These are phyloP conservation scores for Isabelozyma heimii DNA, from an alignment of 805 yeast species.

Conservation along the genomic window DNA sequence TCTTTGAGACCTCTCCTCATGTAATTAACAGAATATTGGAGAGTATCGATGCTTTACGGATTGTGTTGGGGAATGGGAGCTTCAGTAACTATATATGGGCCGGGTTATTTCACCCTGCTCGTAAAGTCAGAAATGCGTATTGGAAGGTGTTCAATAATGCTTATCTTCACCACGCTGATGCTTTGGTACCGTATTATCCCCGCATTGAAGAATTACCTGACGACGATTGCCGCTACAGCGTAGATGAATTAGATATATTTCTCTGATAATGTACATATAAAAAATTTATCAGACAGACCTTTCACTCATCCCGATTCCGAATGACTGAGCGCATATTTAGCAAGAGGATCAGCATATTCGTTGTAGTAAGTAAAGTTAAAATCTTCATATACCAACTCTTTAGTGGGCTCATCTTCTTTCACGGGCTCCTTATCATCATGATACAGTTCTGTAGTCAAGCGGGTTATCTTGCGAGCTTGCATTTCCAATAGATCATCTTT, in stretches of 20 bases:
- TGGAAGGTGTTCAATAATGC: conserved; percentile 82
- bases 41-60: conserved; percentile 69
- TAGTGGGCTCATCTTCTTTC: not conserved
- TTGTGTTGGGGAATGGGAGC: conserved; percentile 73
- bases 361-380: not conserved
- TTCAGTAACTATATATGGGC: conserved; percentile 76
- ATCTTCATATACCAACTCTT: not conserved
- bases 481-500: conserved; percentile 46
- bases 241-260: conserved; percentile 53
- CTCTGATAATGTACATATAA: conserved; percentile 13
- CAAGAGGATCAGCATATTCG: not conserved
- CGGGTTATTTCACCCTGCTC: conserved; percentile 92
- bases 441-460: conserved; percentile 40
- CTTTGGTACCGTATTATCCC: conserved; percentile 84
- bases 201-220: conserved; percentile 32
- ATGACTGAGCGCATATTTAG: too few species aligned
- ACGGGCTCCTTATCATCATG: conserved; percentile 23
- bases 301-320: too few species aligned
- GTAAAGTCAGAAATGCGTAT: conserved; percentile 77
- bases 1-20: conserved; percentile 94
- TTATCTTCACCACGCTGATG: conserved; percentile 69
- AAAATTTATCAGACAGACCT: too few species aligned
- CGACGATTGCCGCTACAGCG: conserved; percentile 20
- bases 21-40: conserved; percentile 81
- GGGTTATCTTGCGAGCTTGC: conserved; percentile 53